These are phyloP conservation scores for Stevia rebaudiana DNA, from an alignment of 140 eudicot genomes.

Conservation along the genomic window DNA sequence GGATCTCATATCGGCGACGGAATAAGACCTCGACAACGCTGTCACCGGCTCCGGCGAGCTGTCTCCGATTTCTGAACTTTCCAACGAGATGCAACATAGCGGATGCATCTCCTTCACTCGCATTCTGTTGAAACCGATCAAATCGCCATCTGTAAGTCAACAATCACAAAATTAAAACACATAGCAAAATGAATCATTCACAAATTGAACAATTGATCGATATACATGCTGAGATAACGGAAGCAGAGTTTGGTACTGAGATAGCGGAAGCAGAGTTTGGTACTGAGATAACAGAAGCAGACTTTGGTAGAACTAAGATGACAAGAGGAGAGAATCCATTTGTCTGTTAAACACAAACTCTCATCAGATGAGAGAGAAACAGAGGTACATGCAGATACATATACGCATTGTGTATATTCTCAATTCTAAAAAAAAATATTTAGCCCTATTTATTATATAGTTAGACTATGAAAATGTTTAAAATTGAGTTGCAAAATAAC, in stretches of 20 bases:
- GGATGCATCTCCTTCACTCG: slow-evolving; percentile 88
- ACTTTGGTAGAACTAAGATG: slow-evolving; percentile 12
- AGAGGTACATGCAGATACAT: slow-evolving; percentile 37
- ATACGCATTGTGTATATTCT: neutral
- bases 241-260: slow-evolving; percentile 7
- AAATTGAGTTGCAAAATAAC: too few species aligned
- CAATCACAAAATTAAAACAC: neutral
- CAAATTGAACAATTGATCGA: neutral
- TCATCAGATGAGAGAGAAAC: slow-evolving; percentile 31
- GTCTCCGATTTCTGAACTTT: slow-evolving; percentile 50
- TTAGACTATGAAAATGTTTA: too few species aligned
- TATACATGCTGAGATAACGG: slow-evolving; percentile 6
- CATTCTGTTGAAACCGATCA: slow-evolving; percentile 31
- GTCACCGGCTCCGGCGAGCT: slow-evolving; percentile 56
- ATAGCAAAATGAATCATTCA: neutral
- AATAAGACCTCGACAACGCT: slow-evolving; percentile 48
- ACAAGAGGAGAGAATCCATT: slow-evolving; percentile 20
- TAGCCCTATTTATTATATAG: too few species aligned
- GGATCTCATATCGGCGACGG: slow-evolving; percentile 53
- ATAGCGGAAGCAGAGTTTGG: slow-evolving; percentile 5
- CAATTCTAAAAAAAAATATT: too few species aligned
- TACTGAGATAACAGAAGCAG: slow-evolving; percentile 17
- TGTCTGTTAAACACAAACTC: slow-evolving; percentile 33
- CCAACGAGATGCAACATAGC: slow-evolving; percentile 66
- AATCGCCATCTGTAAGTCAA: slow-evolving; percentile 10